Evolutionary conservation across 2,329 filamentous ascomycete genomes (phyloP), one percentile per base, ranked within the genome.

Genomic region (Coniochaeta sp.): DNA sequence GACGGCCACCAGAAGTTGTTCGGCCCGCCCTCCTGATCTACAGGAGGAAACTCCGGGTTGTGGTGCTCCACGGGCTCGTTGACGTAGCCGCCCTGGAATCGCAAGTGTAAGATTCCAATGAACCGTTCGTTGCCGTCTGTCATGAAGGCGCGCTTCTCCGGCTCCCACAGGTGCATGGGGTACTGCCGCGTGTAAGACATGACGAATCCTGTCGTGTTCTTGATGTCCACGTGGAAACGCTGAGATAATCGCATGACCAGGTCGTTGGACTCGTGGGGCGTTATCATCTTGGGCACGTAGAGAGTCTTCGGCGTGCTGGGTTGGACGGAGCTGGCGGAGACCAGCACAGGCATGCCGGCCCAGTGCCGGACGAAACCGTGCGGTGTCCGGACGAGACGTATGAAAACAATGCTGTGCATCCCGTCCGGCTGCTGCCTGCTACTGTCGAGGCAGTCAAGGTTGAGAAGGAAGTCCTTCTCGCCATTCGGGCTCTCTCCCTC

Each of bases 361-460:
- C 26, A 28, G 26, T 52, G 47, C 11, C 47, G 47, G 14, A 52
- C 47, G 47, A 52, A 52, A 24, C 47, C 47, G 47, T 52, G 47
- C 22, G 47, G 47, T 2, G 47, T 52, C 3, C 47, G 47, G 12
- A 52, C 47, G 4, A 52, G 47, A 12, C 47, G 47, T 6, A 52
- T 52, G 47, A 52, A 52, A 24, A 52, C 47, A 11, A 52, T 52
- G 47, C 47, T 52, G 47, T 52, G 47, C 47, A 52, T 52, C n/a
- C 47, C 47, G 24, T 52, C 47, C 6, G 47, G 47, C 47, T 52
- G 47, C 22, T 52, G 47, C 12, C 47, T n/a, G 47, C 47, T 52
- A 16, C 47, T 52, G 47, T 52, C 47, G 6, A 52, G 47, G 47
- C 47, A 52, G 24, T 52, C 47, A 14, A 52, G 47, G 26, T 52